Conservation (phyloP, 1,139 yeast genomes). For the Pichia sp. region DNA sequence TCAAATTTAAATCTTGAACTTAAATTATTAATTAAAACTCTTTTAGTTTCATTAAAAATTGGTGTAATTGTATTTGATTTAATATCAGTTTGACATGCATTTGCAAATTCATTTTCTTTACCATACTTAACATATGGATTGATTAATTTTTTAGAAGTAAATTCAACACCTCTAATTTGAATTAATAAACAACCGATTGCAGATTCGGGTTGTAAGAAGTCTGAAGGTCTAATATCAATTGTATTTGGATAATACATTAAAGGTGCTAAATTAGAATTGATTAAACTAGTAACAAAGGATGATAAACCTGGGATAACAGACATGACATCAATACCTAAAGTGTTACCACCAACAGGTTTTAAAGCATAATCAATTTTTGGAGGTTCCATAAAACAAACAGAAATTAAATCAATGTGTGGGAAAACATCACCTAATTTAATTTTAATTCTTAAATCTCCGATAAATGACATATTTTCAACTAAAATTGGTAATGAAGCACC, state of each 20-base stretch:
- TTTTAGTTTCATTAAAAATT: slow-evolving; percentile 58
- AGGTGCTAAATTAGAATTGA: slow-evolving; percentile 66
- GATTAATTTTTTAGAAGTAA: slow-evolving; percentile 38
- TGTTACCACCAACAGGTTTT: slow-evolving; percentile 86
- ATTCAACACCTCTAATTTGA: slow-evolving; percentile 48
- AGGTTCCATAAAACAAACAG: slow-evolving; percentile 67
- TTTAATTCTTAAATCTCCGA: slow-evolving; percentile 65
- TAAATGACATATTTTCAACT: slow-evolving; percentile 71
- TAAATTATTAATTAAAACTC: slow-evolving; percentile 51
- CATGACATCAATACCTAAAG: slow-evolving; percentile 77
- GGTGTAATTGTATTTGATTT: slow-evolving; percentile 53
- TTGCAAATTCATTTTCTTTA: slow-evolving; percentile 37
- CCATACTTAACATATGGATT: slow-evolving; percentile 40
- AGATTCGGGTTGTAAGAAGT: slow-evolving; percentile 58
- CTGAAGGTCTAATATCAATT: slow-evolving; percentile 67
- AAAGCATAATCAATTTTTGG: slow-evolving; percentile 71
- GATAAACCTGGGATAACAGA: slow-evolving; percentile 75
- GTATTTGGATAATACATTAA: slow-evolving; percentile 81
- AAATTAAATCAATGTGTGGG: slow-evolving; percentile 69
- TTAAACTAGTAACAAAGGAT: slow-evolving; percentile 61
- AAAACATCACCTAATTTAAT: slow-evolving; percentile 55
- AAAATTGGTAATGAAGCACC: slow-evolving; percentile 68
- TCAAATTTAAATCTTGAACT: slow-evolving; percentile 52
- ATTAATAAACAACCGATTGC: slow-evolving; percentile 65
- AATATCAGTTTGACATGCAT: slow-evolving; percentile 46